Conservation (phyloP, 441 rosid species). For the Populus hybrid region DNA sequence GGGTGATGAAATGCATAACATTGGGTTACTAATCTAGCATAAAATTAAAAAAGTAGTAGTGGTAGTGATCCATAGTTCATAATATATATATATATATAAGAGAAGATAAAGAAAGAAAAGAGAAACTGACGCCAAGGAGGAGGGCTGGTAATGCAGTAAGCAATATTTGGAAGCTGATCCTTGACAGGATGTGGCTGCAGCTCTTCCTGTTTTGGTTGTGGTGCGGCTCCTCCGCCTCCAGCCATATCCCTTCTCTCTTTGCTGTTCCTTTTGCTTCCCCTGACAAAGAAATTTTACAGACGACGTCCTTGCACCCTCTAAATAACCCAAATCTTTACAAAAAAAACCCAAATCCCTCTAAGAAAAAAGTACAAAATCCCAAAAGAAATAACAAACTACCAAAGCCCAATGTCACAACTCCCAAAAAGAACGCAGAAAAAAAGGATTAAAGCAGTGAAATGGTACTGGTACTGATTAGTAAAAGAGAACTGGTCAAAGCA, state of each 20-base stretch:
- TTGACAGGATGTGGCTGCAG: constrained; percentile 84
- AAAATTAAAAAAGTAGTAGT: too few species aligned
- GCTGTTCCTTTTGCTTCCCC: constrained; percentile 5
- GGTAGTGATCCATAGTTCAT: not conserved
- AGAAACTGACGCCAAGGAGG: constrained; percentile 97
- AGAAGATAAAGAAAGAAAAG: not conserved
- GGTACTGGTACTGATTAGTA: not conserved
- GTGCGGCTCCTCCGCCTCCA: constrained; percentile 55
- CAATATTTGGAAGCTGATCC: constrained; percentile 84
- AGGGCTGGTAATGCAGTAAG: constrained; percentile 92
- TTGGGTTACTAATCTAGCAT: not conserved
- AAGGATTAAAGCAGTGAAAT: not conserved
- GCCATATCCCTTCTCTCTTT: constrained; percentile 38
- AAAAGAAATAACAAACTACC: constrained; percentile 5
- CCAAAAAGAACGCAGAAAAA: constrained; percentile 1
- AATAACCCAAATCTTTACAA: constrained; percentile 27
- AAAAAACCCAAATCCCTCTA: constrained; percentile 26
- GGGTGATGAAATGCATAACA: not conserved
- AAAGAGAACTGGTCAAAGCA: not conserved
- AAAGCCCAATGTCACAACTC: constrained; percentile 20
- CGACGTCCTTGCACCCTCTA: constrained; percentile 13
- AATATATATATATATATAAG: not conserved
- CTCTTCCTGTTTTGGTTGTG: constrained; percentile 64
- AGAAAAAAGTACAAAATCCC: constrained; percentile 6
- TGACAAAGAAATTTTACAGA: not conserved